Evolutionary conservation across 2,329 filamentous ascomycete species (phyloP), one percentile per base, ranked within the genome.

Genomic region (Sclerotinia minor): DNA sequence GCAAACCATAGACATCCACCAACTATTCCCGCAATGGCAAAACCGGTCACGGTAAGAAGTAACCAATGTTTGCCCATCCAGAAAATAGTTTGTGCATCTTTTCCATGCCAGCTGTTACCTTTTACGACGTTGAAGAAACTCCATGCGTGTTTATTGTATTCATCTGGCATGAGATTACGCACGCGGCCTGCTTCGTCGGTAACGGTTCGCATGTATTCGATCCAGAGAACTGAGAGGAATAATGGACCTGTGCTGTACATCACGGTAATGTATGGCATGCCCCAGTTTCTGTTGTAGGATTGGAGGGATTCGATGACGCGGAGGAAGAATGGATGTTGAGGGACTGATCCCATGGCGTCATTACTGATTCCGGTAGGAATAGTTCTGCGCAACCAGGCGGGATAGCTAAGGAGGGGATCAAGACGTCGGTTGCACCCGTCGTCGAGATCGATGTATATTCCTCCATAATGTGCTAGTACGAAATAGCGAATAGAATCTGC

Each of bases 401-500:
- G 86, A 78, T 91, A 92, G 63, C 83, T 82, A 67, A 90, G 85
- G 19, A 91, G 83, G 65, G 88, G 88, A 74, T 91, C 89, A 15
- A 78, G 75, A 35, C 71, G 71, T 19, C 76, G 71, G 41, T 75
- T 75, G 69, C 77, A 78, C 17, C 76, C 76, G 66, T 78, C 76
- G 78, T 95, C 91, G 59, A 94, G 80, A 75, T 95, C 91, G 72
- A 94, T 87, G 78, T 94, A 94, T 67, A 92, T 88, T 52, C 92
- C 92, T 67, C 92, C 92, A 76, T 87, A 94, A 78, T 92, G 86
- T 65, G 88, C 84, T 44, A 95, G 83, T 26, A 93, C 83, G 76
- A 94, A 94, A 80, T 94, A 94, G 63, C 91, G 85, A 73, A 94
- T 90, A 6, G 90, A 83, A 75, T 94, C 91, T 67, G 91, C 89